A percentile compares a stretch with the other conserved stretches of the same genome.
Conservation (phyloP, 805 yeast genomes). For the Ogataea ganodermae region DNA sequence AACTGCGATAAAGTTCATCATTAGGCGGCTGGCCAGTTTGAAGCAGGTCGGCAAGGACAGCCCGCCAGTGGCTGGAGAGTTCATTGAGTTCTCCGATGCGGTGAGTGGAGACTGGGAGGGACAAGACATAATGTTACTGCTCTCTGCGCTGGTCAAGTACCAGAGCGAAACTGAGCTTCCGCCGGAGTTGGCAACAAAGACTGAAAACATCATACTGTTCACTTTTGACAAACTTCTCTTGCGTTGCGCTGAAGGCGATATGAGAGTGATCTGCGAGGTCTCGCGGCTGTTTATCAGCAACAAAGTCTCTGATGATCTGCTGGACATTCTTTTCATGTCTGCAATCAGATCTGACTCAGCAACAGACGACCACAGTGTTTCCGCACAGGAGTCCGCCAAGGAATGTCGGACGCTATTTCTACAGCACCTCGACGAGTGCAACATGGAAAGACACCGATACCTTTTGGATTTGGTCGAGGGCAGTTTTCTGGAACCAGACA, state of each 20-base stretch:
- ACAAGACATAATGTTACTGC: not conserved
- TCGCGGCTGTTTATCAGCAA: not conserved
- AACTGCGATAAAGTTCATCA: not conserved
- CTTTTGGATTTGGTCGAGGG: constrained; percentile 1
- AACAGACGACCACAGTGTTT: not conserved
- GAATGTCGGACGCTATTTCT: not conserved
- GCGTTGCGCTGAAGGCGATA: not conserved
- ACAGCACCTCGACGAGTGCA: not conserved
- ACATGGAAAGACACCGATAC: not conserved
- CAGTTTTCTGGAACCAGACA: not conserved
- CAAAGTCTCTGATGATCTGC: constrained; percentile 1
- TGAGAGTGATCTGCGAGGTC: not conserved
- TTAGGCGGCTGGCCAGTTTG: not conserved
- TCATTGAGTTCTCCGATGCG: not conserved
- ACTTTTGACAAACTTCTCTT: not conserved
- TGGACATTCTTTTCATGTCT: constrained; percentile 3
- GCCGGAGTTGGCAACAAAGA: not conserved
- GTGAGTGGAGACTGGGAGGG: not conserved
- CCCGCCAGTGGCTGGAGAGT: not conserved
- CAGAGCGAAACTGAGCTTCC: not conserved
- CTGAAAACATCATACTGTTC: constrained; percentile 1
- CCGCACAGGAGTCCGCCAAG: not conserved
- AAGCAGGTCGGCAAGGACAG: no score
- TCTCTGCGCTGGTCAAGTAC: not conserved
- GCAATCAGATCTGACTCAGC: not conserved